phyloP scores from a whole-genome alignment of 75 land plant species.

The Picea glauca region DNA sequence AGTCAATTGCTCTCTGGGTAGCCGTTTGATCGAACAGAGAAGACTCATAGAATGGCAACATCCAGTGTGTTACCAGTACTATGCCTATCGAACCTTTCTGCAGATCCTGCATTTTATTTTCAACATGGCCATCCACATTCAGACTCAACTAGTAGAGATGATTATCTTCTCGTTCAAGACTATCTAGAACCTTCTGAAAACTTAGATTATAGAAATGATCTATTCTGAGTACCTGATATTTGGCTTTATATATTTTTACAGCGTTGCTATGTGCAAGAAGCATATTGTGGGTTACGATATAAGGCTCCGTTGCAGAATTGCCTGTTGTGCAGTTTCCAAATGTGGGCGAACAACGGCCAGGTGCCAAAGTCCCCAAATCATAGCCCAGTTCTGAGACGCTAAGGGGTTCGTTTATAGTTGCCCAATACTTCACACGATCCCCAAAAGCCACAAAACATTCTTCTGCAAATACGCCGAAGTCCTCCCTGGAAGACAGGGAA shows the following conservation, averaged over 20 bases:
- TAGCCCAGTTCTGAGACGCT: background rate
- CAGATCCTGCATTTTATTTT: slow-evolving; percentile 15
- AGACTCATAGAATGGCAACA: slow-evolving; percentile 18
- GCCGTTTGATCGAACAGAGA: slow-evolving; percentile 17
- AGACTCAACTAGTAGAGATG: no score
- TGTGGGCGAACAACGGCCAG: slow-evolving; percentile 34
- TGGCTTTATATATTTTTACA: slow-evolving; percentile 20
- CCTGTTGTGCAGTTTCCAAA: slow-evolving; percentile 34
- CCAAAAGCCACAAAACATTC: slow-evolving; percentile 30
- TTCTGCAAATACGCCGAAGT: slow-evolving; percentile 18
- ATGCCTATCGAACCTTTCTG: slow-evolving; percentile 31
- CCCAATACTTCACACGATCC: slow-evolving; percentile 38
- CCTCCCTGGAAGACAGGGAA: slow-evolving; percentile 6
- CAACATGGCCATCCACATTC: background rate
- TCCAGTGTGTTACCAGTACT: slow-evolving; percentile 20
- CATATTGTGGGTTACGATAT: slow-evolving; percentile 21
- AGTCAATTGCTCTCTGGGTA: slow-evolving; percentile 26
- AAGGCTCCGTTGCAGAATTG: slow-evolving; percentile 30
- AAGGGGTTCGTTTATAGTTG: slow-evolving; percentile 23
- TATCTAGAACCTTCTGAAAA: background rate
- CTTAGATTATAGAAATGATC: no score
- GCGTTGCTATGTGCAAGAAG: slow-evolving; percentile 26
- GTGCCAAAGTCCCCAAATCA: slow-evolving; percentile 20
- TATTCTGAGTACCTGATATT: slow-evolving; percentile 20
- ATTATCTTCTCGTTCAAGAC: background rate